Evolutionary conservation across 257 asterid genomes (phyloP).

Genomic region (Rhazya stricta): DNA sequence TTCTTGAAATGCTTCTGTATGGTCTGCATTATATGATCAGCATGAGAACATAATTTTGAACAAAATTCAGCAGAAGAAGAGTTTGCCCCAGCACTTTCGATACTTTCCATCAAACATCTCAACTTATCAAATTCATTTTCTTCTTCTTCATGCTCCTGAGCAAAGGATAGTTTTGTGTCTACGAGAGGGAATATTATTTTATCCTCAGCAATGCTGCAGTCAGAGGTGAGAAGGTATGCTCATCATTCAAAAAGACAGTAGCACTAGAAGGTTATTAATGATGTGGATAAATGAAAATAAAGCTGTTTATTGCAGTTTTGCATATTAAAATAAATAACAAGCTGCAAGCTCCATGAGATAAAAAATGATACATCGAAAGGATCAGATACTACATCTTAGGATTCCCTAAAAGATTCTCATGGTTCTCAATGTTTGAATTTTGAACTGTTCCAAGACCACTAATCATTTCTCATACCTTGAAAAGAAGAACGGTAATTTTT

Average conservation of each 20-base stretch:
- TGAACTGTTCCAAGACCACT: not conserved
- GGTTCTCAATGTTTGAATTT: not conserved
- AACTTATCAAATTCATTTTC: slow-evolving; percentile 87
- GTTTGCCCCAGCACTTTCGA: slow-evolving; percentile 82
- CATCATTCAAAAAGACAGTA: slow-evolving; percentile 10
- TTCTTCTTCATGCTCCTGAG: slow-evolving; percentile 93
- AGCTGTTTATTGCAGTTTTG: not conserved
- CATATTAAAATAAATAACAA: not conserved
- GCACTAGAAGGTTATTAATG: slow-evolving; percentile 12
- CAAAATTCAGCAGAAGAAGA: slow-evolving; percentile 77
- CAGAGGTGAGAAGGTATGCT: slow-evolving; percentile 7
- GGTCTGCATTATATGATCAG: slow-evolving; percentile 86
- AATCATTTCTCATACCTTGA: not conserved
- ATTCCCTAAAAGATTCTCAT: not conserved
- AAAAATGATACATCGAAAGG: not conserved
- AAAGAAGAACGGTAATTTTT: not conserved
- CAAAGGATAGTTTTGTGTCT: slow-evolving; percentile 82
- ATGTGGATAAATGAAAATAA: not conserved
- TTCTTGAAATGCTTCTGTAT: slow-evolving; percentile 74
- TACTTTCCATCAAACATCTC: slow-evolving; percentile 78
- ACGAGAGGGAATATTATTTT: slow-evolving; percentile 92
- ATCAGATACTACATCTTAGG: not conserved
- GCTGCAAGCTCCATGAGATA: not conserved
- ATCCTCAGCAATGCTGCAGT: slow-evolving; percentile 98
- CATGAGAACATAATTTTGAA: slow-evolving; percentile 76